phyloP scores from a whole-genome alignment of 495 filamentous ascomycete genomes.

The Trichocladium antarcticum region DNA sequence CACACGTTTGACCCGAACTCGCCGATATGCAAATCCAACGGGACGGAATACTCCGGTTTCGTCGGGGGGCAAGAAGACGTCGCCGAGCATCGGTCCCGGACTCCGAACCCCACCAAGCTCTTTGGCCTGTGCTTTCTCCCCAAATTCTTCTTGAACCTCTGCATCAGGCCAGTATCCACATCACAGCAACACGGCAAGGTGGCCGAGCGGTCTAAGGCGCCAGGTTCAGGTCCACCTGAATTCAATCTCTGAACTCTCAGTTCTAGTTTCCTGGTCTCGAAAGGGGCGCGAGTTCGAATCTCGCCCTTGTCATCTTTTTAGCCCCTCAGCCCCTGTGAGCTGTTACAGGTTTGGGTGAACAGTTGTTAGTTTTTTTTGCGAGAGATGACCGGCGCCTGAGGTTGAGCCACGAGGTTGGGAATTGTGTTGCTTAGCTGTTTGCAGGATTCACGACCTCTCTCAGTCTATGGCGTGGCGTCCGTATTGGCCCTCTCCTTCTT shows the following conservation, averaged over 20 bases:
- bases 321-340: background rate
- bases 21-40: background rate
- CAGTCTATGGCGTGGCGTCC: too few relatives aligned
- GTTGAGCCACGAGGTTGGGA: too few relatives aligned
- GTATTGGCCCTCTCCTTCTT: too few relatives aligned
- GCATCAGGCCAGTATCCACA: background rate
- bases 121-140: background rate
- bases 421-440: too few relatives aligned
- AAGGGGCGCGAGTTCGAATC: slow-evolving; percentile 30
- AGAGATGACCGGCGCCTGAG: too few relatives aligned
- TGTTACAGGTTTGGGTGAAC: background rate
- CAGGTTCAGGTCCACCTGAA: slow-evolving; percentile 23
- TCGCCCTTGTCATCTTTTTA: slow-evolving; percentile 22
- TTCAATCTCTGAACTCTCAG: slow-evolving; percentile 2
- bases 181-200: slow-evolving; percentile 15
- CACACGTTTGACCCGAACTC: too few relatives aligned
- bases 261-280: slow-evolving; percentile 18
- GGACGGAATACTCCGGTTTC: slow-evolving; percentile 9
- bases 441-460: too few relatives aligned
- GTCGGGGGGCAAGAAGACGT: too few relatives aligned
- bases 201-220: slow-evolving; percentile 30
- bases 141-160: background rate
- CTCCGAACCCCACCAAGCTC: too few relatives aligned
- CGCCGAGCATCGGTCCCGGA: background rate
- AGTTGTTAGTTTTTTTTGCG: background rate